Conservation (phyloP, 306 rosid species). For the Acacia confusa region DNA sequence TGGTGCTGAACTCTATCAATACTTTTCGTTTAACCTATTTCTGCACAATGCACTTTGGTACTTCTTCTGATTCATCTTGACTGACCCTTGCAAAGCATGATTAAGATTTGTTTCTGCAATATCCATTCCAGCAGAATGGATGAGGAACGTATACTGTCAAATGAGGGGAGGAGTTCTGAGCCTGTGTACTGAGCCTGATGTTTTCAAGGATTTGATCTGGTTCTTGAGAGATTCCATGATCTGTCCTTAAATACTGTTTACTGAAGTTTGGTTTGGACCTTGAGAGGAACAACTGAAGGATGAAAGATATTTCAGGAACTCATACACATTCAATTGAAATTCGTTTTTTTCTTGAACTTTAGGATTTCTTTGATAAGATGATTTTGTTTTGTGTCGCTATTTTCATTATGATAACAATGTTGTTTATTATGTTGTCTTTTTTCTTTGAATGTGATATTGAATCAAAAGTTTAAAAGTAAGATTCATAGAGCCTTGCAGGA, state of each 20-base stretch:
- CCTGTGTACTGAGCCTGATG: background rate
- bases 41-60: background rate
- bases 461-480: background rate
- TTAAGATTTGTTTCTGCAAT: background rate
- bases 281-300: background rate
- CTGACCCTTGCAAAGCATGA: constrained; percentile 1
- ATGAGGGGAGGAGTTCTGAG: background rate
- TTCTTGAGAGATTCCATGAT: background rate
- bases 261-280: constrained; percentile 10
- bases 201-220: background rate
- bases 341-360: background rate
- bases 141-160: background rate
- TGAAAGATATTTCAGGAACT: background rate
- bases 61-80: constrained; percentile 8
- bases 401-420: background rate
- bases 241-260: background rate
- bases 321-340: background rate
- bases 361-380: background rate
- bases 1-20: constrained; percentile 36
- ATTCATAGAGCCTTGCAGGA: background rate
- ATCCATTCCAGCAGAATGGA: background rate
- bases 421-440: background rate
- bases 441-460: background rate
- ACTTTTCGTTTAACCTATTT: constrained; percentile 19
- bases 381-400: background rate